Evolutionary conservation across 352 stramenopile species (phyloP), one percentile per base, ranked within the genome.

Genomic region (Pythium phragmiticola): DNA sequence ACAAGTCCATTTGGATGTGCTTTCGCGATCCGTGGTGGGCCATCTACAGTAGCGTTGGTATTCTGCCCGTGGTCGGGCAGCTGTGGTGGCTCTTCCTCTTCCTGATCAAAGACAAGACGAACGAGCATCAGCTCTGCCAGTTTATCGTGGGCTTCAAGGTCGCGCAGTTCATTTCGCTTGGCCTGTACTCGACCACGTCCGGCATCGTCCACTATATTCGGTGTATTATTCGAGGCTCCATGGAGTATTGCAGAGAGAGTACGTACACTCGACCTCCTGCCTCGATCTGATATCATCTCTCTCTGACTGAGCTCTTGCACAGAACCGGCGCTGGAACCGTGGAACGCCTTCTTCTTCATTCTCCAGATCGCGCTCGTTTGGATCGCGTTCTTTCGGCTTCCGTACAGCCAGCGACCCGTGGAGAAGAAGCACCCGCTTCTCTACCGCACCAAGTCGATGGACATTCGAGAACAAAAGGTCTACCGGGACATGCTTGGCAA

Each of bases 111-210:
- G 88, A 97, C 78, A 96, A 96, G 65, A 93, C 84, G 33, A 92
- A 97, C 69, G 90, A 97, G 69, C 91, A 95, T 59, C 89, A 96
- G 61, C 70, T 97, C n/a, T 96, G 87, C 57, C 80, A 97, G 60
- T 97, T 97, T 42, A 97, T 97, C 51, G 83, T 97, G 17, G 84
- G 87, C 16, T 97, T 97, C 72, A 93, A 97, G 49, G 81, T 80
- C n/a, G 87, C 88, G 7, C 89, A 96, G 65, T 97, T 97, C 60
- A 87, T 97, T 48, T 92, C 87, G 16, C 76, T 96, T 21, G 90
- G 90, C 0, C 71, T 95, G 17, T 66, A 92, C 57, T 77, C 87
- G 57, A 89, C 82, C 45, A 65, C 79, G 16, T 75, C 88, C 37
- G 88, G 86, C 3, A 63, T 94, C 12, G 65, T 77, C 12, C 63